Conservation (phyloP, 352 stramenopile genomes). For the Thraustochytrium striatum region DNA sequence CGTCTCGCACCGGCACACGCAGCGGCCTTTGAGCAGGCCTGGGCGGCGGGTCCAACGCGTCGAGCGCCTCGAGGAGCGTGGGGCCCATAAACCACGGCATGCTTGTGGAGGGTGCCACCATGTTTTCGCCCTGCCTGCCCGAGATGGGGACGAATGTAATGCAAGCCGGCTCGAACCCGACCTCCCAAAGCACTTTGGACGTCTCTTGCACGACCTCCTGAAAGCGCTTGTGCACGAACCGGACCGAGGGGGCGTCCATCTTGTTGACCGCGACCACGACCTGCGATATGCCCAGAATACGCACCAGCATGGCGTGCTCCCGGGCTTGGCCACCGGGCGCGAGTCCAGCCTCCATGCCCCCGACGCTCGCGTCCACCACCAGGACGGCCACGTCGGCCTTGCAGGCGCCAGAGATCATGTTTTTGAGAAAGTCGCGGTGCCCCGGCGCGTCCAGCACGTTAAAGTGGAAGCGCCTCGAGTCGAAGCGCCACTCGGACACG, state of each 20-base stretch:
- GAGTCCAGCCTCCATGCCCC: constrained; percentile 91
- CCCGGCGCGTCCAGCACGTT: constrained; percentile 85
- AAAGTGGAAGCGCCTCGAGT: constrained; percentile 61
- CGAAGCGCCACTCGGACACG: constrained; percentile 81
- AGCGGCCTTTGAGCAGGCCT: background rate
- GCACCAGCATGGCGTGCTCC: constrained; percentile 89
- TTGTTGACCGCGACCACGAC: constrained; percentile 96
- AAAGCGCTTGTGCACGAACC: constrained; percentile 69
- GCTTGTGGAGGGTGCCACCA: constrained; percentile 54
- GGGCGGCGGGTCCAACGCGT: background rate
- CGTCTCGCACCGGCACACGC: background rate
- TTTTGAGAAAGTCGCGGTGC: constrained; percentile 92
- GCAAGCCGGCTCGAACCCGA: constrained; percentile 52
- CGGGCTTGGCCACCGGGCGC: constrained; percentile 88
- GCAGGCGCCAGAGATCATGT: constrained; percentile 87
- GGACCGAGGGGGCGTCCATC: constrained; percentile 82
- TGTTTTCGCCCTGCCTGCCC: constrained; percentile 71
- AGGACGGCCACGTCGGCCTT: constrained; percentile 82
- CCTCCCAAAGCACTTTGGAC: constrained; percentile 59
- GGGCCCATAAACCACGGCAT: background rate
- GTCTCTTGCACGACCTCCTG: constrained; percentile 70
- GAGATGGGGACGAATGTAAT: constrained; percentile 76
- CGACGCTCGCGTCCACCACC: constrained; percentile 84
- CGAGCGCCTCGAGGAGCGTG: background rate
- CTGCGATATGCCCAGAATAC: constrained; percentile 84